phyloP scores from a whole-genome alignment of 805 yeast genomes.

The Candida multigemmis region DNA sequence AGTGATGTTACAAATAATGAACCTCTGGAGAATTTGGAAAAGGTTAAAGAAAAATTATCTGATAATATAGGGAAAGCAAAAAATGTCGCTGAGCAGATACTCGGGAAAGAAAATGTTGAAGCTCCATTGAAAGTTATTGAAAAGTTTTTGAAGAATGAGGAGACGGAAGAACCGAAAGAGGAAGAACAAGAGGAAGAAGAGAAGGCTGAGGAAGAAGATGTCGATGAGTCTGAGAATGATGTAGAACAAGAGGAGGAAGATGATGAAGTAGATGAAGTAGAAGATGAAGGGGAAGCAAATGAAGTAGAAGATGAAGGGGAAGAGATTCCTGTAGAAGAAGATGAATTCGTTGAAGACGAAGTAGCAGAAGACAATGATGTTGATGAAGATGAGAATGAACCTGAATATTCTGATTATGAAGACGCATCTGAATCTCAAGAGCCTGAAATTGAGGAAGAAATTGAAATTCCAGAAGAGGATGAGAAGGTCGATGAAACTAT shows the following conservation, averaged over 20 bases:
- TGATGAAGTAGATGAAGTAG: conserved; percentile 2
- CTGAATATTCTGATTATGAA: conserved; percentile 6
- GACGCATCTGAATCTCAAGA: conserved; percentile 14
- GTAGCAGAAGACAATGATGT: conserved; percentile 4
- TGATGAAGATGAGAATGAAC: conserved; percentile 4
- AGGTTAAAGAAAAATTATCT: conserved; percentile 7
- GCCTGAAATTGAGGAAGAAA: conserved; percentile 20
- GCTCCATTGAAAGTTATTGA: neutral
- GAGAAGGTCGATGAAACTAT: neutral
- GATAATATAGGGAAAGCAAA: no score
- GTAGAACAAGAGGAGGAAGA: neutral
- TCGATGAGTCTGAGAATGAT: conserved; percentile 1
- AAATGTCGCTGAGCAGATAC: no score
- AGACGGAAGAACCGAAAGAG: conserved; percentile 1
- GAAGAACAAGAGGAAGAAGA: conserved; percentile 1
- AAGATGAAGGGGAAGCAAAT: conserved; percentile 10
- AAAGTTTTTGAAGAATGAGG: neutral
- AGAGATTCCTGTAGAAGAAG: conserved; percentile 3
- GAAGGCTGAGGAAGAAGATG: neutral
- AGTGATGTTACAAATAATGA: conserved; percentile 1
- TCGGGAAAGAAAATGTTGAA: no score
- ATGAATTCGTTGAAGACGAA: conserved; percentile 1
- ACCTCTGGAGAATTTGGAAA: conserved; percentile 3
- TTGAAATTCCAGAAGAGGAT: conserved; percentile 10
- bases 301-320: conserved; percentile 5